These are phyloP conservation scores for Ceratocystis cacaofunesta DNA, from an alignment of 2,329 filamentous ascomycete species.

Conservation along the genomic window DNA sequence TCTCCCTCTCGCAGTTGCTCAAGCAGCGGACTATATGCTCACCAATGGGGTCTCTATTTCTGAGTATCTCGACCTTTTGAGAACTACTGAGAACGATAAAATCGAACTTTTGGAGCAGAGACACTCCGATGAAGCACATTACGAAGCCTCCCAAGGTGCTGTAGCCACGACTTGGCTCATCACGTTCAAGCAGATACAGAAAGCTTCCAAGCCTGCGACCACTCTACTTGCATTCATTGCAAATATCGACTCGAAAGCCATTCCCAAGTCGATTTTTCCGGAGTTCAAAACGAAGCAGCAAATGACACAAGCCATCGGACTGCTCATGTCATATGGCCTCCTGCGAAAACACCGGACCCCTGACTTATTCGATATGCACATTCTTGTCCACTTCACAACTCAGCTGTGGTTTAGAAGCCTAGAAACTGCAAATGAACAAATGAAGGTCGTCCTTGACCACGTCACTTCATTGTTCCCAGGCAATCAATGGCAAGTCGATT, in stretches of 20 bases:
- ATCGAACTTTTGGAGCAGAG: background rate
- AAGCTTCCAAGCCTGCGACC: background rate
- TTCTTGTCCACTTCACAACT: background rate
- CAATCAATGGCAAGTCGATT: too few relatives aligned
- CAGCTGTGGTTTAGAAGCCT: background rate
- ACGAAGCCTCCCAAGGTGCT: background rate
- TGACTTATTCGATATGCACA: background rate
- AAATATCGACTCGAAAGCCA: background rate
- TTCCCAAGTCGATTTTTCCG: background rate
- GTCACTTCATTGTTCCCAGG: too few relatives aligned
- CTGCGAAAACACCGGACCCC: background rate
- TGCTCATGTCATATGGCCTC: background rate
- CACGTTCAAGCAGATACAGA: background rate
- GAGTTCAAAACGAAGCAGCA: background rate
- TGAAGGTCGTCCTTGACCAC: too few relatives aligned
- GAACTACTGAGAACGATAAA: background rate
- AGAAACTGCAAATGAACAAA: too few relatives aligned
- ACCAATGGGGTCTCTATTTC: background rate
- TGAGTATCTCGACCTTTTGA: background rate
- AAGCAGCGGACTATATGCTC: conserved; percentile 18
- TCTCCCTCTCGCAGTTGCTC: conserved; percentile 18
- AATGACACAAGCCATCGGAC: background rate
- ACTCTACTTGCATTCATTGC: background rate
- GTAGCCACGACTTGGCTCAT: background rate
- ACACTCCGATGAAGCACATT: background rate